Percentiles rank a stretch among this genome's conserved stretches.
Evolutionary conservation across 306 rosid genomes (phyloP).

Genomic region (Gynostemma pentaphyllum): DNA sequence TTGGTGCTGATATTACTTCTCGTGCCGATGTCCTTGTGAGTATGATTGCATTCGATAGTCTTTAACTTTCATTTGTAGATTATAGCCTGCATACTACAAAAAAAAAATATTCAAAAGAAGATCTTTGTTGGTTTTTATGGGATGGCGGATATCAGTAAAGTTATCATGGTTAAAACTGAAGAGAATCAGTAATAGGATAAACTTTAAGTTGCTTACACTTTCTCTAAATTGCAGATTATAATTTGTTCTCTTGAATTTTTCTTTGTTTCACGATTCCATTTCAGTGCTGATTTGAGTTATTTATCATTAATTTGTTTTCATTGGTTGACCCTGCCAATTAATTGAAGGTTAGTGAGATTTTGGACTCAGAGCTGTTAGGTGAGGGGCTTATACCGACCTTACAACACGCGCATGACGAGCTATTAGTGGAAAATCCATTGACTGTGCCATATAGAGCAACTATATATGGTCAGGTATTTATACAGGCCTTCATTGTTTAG

Average conservation of each 20-base stretch:
- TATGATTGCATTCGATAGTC: conserved; percentile 1
- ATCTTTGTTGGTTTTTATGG: neutral
- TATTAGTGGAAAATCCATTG: conserved; percentile 58
- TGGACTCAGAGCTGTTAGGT: conserved; percentile 82
- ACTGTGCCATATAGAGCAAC: conserved; percentile 78
- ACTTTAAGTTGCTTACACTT: neutral
- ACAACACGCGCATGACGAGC: conserved; percentile 73
- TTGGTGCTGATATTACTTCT: conserved; percentile 52
- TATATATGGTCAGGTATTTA: conserved; percentile 67
- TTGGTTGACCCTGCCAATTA: neutral
- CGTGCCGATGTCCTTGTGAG: conserved; percentile 76
- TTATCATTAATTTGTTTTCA: neutral
- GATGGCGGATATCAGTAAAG: neutral
- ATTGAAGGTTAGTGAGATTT: conserved; percentile 85
- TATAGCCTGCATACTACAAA: neutral
- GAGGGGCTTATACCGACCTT: conserved; percentile 93
- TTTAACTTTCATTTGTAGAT: neutral
- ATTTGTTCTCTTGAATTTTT: neutral
- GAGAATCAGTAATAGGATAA: neutral
- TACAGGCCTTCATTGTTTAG: conserved; percentile 7
- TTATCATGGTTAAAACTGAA: neutral
- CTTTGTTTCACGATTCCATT: neutral
- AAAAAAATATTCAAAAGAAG: neutral
- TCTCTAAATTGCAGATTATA: neutral
- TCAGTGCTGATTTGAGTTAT: neutral